Conservation (phyloP, 2,329 filamentous ascomycete genomes). For the Leptographium radiaticola region DNA sequence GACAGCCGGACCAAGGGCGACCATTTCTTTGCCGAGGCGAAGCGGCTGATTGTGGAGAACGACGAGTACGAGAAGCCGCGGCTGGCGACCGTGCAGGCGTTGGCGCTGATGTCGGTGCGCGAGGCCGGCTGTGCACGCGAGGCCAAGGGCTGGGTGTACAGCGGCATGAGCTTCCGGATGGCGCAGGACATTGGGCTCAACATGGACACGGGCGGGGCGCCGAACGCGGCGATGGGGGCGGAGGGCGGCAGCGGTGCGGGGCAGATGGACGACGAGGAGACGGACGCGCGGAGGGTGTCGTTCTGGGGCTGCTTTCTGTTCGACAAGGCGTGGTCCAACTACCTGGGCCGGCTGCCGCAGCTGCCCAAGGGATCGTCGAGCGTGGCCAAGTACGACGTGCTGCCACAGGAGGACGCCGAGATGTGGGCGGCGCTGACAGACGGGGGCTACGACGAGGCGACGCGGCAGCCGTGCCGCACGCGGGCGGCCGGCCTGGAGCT, state of each 20-base stretch:
- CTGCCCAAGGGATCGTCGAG: conserved; percentile 68
- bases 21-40: conserved; percentile 91
- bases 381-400: conserved; percentile 80
- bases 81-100: conserved; percentile 80
- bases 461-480: conserved; percentile 70
- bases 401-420: conserved; percentile 75
- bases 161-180: conserved; percentile 97
- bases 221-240: conserved; percentile 24
- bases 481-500: conserved; percentile 73
- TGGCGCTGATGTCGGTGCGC: conserved; percentile 89
- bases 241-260: conserved; percentile 33
- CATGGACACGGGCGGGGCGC: conserved; percentile 54
- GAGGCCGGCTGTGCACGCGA: conserved; percentile 92
- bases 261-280: conserved; percentile 59
- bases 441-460: conserved; percentile 57
- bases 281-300: conserved; percentile 80
- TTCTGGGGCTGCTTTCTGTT: conserved; percentile 99
- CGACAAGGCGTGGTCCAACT: conserved; percentile 98
- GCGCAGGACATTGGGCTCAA: conserved; percentile 88
- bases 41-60: conserved; percentile 75
- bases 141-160: conserved; percentile 96
- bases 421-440: conserved; percentile 73
- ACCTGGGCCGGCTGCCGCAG: conserved; percentile 82
- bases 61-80: conserved; percentile 87
- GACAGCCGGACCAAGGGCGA: conserved; percentile 83